Percentiles rank a stretch among this genome's conserved stretches.
Evolutionary conservation across 1,284 basidiomycete species (phyloP).

Genomic region (Pseudozyma pruni): DNA sequence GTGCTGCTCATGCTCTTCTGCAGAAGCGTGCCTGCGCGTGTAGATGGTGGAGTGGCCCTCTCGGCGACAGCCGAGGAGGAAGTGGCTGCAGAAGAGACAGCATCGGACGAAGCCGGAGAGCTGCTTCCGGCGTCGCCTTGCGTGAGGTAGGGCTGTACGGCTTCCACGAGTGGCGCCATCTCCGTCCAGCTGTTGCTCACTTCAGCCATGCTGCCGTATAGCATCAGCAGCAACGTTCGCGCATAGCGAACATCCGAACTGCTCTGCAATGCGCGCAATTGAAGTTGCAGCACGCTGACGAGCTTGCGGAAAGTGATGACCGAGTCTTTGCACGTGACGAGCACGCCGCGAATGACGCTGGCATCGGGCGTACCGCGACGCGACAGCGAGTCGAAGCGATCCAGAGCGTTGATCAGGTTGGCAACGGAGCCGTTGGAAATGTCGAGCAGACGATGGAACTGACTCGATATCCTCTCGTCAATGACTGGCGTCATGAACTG

Average conservation of each 20-base stretch:
- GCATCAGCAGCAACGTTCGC: slow-evolving; percentile 84
- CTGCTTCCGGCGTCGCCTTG: slow-evolving; percentile 18
- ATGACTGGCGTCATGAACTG: slow-evolving; percentile 88
- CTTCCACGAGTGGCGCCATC: slow-evolving; percentile 79
- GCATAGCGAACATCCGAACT: slow-evolving; percentile 87
- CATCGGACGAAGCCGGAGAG: slow-evolving; percentile 17
- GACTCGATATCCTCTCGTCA: slow-evolving; percentile 77
- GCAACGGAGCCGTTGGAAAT: slow-evolving; percentile 83
- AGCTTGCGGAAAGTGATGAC: slow-evolving; percentile 88
- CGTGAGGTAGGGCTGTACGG: slow-evolving; percentile 70
- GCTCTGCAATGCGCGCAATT: slow-evolving; percentile 77
- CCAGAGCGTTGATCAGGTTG: slow-evolving; percentile 86
- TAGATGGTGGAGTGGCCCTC: slow-evolving; percentile 25
- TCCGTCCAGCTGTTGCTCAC: slow-evolving; percentile 85
- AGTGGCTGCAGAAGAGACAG: not conserved
- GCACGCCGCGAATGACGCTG: slow-evolving; percentile 78
- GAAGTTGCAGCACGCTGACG: slow-evolving; percentile 81
- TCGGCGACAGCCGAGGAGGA: not conserved
- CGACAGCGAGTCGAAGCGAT: slow-evolving; percentile 88
- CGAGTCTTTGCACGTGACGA: slow-evolving; percentile 86
- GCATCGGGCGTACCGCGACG: slow-evolving; percentile 78
- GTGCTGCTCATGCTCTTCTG: slow-evolving; percentile 31
- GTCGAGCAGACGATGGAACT: slow-evolving; percentile 56
- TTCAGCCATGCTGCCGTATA: slow-evolving; percentile 91
- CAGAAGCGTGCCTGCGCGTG: slow-evolving; percentile 19